Evolutionary conservation across 2,329 filamentous ascomycete genomes (phyloP), one percentile per base, ranked within the genome.

Genomic region (Aspergillus caelatus): DNA sequence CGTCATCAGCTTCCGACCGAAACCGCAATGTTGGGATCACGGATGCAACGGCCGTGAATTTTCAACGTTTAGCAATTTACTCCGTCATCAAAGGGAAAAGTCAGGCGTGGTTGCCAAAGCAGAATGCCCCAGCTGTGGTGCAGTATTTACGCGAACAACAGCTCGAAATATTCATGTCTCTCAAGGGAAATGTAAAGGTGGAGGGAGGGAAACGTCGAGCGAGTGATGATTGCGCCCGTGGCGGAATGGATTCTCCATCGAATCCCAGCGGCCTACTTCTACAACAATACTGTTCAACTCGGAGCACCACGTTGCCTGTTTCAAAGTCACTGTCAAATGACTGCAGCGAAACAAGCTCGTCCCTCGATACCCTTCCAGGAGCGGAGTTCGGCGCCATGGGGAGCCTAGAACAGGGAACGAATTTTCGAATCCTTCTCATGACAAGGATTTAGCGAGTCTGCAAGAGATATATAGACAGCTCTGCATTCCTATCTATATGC

Each of bases 11-110:
- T 89, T 88, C 70, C 86, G 91, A 68, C 93, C 93, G n/a, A 96
- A 96, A 80, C 93, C 94, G 53, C 93, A 96, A 76, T 97, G 94
- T 79, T 98, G 92, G 92, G 94, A 97, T 65, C 94, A 98, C 74
- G 94, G 94, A 12, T 98, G 94, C 83, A 97, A 97, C 72, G 94
- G 94, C 23, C 89, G 94, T 34, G 92, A 96, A 73, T 98, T 98
- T 75, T 96, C 93, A 21, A 97, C 94, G 4, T 97, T 97, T 76
- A 97, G 93, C 85, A 97, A 97, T 75, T 86, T 97, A 4, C 83
- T 97, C 43, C 86, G 94, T 66, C 94, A 98, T 77, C 94, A 97
- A 78, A 88, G 94, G 50, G 94, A 98, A 79, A 97, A 97, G 78
- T 96, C 92, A 0, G 94, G 94, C 30, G 93, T 94, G 58, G 92